Conservation (phyloP, 164 flowering plant species). For the Vitis vinifera region DNA sequence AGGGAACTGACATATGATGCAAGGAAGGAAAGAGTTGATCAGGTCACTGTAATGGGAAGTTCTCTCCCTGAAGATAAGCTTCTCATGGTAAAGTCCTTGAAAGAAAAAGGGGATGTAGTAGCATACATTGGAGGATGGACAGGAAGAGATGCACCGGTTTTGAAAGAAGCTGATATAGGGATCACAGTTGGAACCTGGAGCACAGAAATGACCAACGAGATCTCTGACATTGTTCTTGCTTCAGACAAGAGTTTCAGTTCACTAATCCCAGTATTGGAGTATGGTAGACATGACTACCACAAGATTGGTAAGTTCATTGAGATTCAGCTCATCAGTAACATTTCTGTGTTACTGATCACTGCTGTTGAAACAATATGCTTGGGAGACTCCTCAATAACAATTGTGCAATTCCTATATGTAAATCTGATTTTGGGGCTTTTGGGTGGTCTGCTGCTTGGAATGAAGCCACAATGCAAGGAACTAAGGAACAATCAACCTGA, state of each 20-base stretch:
- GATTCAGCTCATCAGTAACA: conserved; percentile 19
- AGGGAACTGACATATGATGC: background rate
- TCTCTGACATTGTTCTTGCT: conserved; percentile 9
- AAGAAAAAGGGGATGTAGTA: conserved; percentile 20
- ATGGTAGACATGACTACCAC: conserved; percentile 15
- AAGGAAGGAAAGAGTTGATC: conserved; percentile 12
- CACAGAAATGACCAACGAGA: conserved; percentile 16
- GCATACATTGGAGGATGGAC: conserved; percentile 17
- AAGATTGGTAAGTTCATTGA: conserved; percentile 27
- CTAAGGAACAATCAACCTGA: background rate
- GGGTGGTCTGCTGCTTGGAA: conserved; percentile 21
- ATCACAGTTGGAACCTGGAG: conserved; percentile 9
- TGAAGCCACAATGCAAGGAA: conserved; percentile 2
- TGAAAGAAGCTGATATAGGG: conserved; percentile 30
- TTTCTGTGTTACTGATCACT: conserved; percentile 17
- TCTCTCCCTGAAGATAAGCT: conserved; percentile 15
- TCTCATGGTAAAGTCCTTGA: conserved; percentile 16
- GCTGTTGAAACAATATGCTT: conserved; percentile 1
- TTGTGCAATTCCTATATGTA: conserved; percentile 21
- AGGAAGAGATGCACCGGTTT: conserved; percentile 17
- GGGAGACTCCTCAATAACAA: conserved; percentile 22
- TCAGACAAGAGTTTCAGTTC: background rate
- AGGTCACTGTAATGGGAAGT: conserved; percentile 16
- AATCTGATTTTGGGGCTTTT: conserved; percentile 17
- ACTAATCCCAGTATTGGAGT: background rate